These are phyloP conservation scores for Stropharia rugosoannulata DNA, from an alignment of 768 basidiomycete genomes.

Conservation along the genomic window DNA sequence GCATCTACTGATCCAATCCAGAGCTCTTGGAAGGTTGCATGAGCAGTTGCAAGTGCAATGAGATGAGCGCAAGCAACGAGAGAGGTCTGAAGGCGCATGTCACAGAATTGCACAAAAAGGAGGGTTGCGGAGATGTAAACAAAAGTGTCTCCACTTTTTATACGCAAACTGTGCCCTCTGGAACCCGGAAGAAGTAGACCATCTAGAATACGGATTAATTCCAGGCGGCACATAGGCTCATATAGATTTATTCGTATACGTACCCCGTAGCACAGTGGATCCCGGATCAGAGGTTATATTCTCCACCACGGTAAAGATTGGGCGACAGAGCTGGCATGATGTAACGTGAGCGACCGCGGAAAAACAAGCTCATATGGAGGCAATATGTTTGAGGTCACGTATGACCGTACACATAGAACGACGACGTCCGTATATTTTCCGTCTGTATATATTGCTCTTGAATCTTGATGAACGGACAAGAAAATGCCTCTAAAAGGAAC, in stretches of 20 bases:
- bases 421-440: constrained; percentile 4
- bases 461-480: background rate
- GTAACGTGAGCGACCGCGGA: background rate
- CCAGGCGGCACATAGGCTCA: background rate
- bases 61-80: constrained; percentile 26
- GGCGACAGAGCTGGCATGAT: background rate
- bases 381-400: constrained; percentile 4
- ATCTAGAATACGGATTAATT: background rate
- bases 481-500: too few relatives aligned
- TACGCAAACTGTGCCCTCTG: background rate
- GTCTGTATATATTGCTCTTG: background rate
- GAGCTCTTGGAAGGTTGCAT: constrained; percentile 54
- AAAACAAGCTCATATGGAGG: constrained; percentile 5
- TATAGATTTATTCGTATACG: background rate
- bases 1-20: constrained; percentile 52
- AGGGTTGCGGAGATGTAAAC: background rate
- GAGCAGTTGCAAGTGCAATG: constrained; percentile 40
- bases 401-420: background rate
- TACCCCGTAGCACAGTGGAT: background rate
- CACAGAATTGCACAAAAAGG: background rate
- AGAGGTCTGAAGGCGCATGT: constrained; percentile 1
- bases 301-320: background rate
- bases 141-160: background rate
- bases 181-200: background rate
- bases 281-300: background rate